These are phyloP conservation scores for Fagus crenata DNA, from an alignment of 306 rosid species.

Conservation along the genomic window DNA sequence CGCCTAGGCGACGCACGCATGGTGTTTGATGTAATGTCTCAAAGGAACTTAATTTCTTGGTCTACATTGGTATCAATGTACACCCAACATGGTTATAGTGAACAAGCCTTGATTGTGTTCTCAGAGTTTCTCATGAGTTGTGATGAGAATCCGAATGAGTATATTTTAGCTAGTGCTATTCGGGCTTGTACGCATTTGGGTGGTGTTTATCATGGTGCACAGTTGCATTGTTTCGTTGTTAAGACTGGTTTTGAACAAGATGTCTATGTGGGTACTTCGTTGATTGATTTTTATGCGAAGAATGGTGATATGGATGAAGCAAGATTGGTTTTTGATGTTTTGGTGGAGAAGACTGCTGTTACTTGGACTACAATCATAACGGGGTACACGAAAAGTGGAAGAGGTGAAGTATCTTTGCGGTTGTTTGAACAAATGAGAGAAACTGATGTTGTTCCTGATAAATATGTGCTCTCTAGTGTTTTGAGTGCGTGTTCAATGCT, in stretches of 20 bases:
- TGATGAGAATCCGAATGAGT: constrained; percentile 55
- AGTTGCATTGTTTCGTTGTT: constrained; percentile 58
- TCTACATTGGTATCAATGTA: constrained; percentile 81
- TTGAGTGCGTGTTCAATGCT: constrained; percentile 74
- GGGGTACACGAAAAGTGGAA: constrained; percentile 68
- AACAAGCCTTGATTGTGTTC: constrained; percentile 59
- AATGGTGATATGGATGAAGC: constrained; percentile 60
- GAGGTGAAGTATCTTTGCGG: constrained; percentile 61
- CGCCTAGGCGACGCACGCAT: constrained; percentile 48
- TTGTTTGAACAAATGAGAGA: constrained; percentile 66
- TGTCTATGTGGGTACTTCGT: constrained; percentile 80
- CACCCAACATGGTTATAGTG: constrained; percentile 43
- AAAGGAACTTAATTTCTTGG: constrained; percentile 68
- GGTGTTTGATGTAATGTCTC: constrained; percentile 69
- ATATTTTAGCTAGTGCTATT: constrained; percentile 65
- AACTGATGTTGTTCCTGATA: constrained; percentile 52
- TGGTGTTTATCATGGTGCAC: constrained; percentile 47
- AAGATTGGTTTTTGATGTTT: constrained; percentile 58
- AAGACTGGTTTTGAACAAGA: constrained; percentile 64
- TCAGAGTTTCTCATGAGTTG: constrained; percentile 46
- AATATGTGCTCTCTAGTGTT: constrained; percentile 72
- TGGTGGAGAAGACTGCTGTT: constrained; percentile 50
- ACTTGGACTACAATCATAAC: constrained; percentile 83
- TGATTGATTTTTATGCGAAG: constrained; percentile 71
- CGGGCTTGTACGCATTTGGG: constrained; percentile 68